Percentiles rank a stretch among this genome's conserved stretches.
phyloP scores from a whole-genome alignment of 306 rosid genomes.

The Potentilla sterilis region DNA sequence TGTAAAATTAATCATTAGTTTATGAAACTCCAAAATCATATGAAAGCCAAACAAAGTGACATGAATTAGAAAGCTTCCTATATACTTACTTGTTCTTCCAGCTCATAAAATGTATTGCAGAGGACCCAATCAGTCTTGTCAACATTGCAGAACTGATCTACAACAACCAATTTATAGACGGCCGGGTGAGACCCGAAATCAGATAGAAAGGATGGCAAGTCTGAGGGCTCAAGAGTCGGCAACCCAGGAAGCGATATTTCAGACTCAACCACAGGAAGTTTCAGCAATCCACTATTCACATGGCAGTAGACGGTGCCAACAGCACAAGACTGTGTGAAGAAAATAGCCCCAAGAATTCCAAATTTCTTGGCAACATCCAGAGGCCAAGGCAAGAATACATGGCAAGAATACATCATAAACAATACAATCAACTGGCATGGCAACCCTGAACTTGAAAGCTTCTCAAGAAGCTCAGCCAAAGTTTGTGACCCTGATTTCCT shows the following conservation, averaged over 20 bases:
- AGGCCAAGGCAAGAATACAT: conserved; percentile 40
- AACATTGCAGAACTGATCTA: conserved; percentile 35
- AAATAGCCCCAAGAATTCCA: conserved; percentile 26
- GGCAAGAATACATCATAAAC: conserved; percentile 40
- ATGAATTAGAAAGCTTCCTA: background rate
- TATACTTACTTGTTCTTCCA: conserved; percentile 11
- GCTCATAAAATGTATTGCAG: conserved; percentile 28
- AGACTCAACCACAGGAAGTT: conserved; percentile 17
- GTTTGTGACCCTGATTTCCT: conserved; percentile 27
- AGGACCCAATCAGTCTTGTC: conserved; percentile 42
- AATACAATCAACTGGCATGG: conserved; percentile 27
- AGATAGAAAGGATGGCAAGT: conserved; percentile 47
- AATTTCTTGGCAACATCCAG: conserved; percentile 39
- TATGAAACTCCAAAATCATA: background rate
- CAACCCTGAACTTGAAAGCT: conserved; percentile 9
- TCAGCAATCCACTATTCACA: conserved; percentile 21
- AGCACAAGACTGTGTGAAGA: conserved; percentile 31
- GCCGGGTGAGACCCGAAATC: conserved; percentile 15
- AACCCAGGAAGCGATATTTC: conserved; percentile 43
- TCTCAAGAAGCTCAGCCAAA: conserved; percentile 29
- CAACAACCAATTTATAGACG: background rate
- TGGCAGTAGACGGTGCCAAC: conserved; percentile 32
- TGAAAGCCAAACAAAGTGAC: background rate
- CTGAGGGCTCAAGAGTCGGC: conserved; percentile 41
- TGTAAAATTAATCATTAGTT: background rate